Base-by-base conservation (phyloP, 768 basidiomycete species). In the Mycena haematopus region DNA sequence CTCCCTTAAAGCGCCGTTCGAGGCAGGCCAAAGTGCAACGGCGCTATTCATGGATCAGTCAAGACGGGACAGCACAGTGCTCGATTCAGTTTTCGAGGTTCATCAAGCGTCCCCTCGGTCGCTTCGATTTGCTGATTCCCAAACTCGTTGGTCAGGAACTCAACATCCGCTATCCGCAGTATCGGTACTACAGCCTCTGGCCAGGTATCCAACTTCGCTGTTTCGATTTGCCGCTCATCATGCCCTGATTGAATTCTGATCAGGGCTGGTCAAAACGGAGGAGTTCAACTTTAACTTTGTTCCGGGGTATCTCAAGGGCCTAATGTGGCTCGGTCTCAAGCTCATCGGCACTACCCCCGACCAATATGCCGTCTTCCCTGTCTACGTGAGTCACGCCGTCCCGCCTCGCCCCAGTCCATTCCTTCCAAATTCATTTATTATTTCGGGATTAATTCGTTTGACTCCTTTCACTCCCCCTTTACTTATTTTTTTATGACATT, bases 271-370 rank as follows among this genome's bases (percentile, higher is more conserved):
- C 10, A 27, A 40, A 8, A 45, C 42, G 4, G 58, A 60, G 22
- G 22, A 60, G 9, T 60, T 60, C 44, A 19, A 27, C 44, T 15
- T 21, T 3, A 52, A 29, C 44, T 2, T 27, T 7, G 8, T 24
- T 3, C 58, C 58, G 2, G 42, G 40, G 1, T 42, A 19, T 19
- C 2, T 60, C 44, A 45, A 46, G 11, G 21, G 15, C 10, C 0
- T 25, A 0, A 27, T 53, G 42, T 60, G 58, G 58, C 1, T 60
- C 2, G 58, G 58, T 13, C 35, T 60, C 21, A 35, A 47, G 52
- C 31, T 60, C 52, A 46, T 60, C 11, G 58, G 51, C 42, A 53
- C 42, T 33, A 60, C 52, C 7, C 51, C 52, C 6, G 58, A 60
- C 15, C 21, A 53, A 38, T 60, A 53, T 22, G 58, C 58, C 1